These are phyloP conservation scores for Chalciporus piperatus DNA, from an alignment of 768 basidiomycete genomes.

Conservation along the genomic window DNA sequence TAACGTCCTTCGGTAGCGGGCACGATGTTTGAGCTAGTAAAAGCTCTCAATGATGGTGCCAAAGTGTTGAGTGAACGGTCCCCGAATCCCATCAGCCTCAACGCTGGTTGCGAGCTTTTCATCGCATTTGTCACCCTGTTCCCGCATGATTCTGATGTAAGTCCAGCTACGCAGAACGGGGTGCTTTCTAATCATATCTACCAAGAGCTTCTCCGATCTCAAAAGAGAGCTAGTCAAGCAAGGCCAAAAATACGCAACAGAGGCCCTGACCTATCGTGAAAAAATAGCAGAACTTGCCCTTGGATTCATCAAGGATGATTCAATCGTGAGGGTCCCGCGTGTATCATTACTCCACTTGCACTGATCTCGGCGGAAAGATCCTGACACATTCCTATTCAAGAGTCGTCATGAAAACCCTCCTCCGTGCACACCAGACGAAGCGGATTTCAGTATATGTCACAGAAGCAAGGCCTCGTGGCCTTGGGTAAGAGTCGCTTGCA, in stretches of 20 bases:
- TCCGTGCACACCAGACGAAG: slow-evolving; percentile 87
- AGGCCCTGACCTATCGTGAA: slow-evolving; percentile 81
- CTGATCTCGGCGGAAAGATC: slow-evolving; percentile 53
- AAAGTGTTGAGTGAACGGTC: slow-evolving; percentile 57
- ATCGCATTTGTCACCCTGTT: slow-evolving; percentile 84
- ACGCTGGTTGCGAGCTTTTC: slow-evolving; percentile 89
- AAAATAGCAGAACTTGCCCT: slow-evolving; percentile 89
- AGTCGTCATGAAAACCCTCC: slow-evolving; percentile 90
- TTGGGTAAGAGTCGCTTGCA: slow-evolving; percentile 59
- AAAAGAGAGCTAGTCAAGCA: slow-evolving; percentile 82
- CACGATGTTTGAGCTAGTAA: slow-evolving; percentile 91
- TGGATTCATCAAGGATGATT: slow-evolving; percentile 93
- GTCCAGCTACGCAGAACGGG: slow-evolving; percentile 28
- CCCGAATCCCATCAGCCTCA: slow-evolving; percentile 77
- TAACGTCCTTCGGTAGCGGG: slow-evolving; percentile 49
- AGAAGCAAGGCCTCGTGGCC: slow-evolving; percentile 86
- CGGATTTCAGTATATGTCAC: slow-evolving; percentile 97
- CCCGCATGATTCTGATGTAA: slow-evolving; percentile 77
- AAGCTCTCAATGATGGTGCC: slow-evolving; percentile 77
- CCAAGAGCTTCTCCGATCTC: slow-evolving; percentile 77
- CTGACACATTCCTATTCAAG: slow-evolving; percentile 96
- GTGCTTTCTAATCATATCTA: not conserved
- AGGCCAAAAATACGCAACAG: slow-evolving; percentile 71
- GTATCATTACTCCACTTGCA: slow-evolving; percentile 11
- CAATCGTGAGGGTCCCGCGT: slow-evolving; percentile 55